Conservation (phyloP, 73 alveolate genomes). For the Paramecium caudatum region DNA sequence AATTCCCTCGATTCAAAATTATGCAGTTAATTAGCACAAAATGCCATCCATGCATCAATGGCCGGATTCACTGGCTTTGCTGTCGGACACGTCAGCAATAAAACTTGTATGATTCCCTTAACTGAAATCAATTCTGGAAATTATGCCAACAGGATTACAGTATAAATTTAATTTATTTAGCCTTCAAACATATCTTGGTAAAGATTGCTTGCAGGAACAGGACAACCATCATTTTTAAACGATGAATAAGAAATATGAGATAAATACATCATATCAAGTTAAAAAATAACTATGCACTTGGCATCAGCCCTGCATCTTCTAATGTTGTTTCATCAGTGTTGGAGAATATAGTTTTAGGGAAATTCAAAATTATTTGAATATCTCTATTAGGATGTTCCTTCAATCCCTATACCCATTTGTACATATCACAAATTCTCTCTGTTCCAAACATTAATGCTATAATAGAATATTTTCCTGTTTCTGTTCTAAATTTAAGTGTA, state of each 20-base stretch:
- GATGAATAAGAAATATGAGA: constrained; percentile 58
- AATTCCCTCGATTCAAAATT: constrained; percentile 88
- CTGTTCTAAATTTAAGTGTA: constrained; percentile 53
- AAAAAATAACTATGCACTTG: constrained; percentile 54
- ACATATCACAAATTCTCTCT: constrained; percentile 34
- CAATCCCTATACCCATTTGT: not conserved
- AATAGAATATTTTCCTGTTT: constrained; percentile 50
- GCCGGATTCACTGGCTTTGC: constrained; percentile 94
- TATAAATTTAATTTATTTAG: not conserved
- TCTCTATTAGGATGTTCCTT: constrained; percentile 32
- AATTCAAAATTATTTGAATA: constrained; percentile 22
- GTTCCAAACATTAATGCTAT: constrained; percentile 30
- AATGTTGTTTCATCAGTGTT: not conserved
- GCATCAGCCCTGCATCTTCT: constrained; percentile 35
- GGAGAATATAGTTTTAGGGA: constrained; percentile 28
- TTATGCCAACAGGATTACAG: constrained; percentile 83
- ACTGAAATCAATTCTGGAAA: constrained; percentile 82
- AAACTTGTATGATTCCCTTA: constrained; percentile 75
- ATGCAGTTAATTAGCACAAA: constrained; percentile 87
- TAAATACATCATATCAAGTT: constrained; percentile 18
- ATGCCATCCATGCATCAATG: constrained; percentile 89
- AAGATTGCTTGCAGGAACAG: constrained; percentile 94
- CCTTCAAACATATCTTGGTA: constrained; percentile 82
- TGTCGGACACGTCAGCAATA: constrained; percentile 91
- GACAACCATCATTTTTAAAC: constrained; percentile 88